Percentiles rank a stretch among this genome's conserved stretches.
phyloP scores from a whole-genome alignment of 306 rosid genomes.

The Sindora glabra region DNA sequence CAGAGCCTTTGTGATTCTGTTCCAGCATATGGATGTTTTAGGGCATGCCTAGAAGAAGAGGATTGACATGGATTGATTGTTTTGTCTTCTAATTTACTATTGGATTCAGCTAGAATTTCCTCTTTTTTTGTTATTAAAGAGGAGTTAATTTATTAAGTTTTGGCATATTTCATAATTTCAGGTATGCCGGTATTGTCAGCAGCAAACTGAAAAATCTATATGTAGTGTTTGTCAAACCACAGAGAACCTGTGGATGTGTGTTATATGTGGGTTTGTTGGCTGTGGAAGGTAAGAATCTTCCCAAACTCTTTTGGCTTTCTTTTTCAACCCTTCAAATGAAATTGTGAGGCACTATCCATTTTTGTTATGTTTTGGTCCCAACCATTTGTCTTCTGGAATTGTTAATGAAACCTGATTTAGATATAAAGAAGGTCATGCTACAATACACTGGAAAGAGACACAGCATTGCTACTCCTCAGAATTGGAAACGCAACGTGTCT shows the following conservation, averaged over 20 bases:
- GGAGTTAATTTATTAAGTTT: background rate
- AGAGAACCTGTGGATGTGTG: conserved; percentile 95
- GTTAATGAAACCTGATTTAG: conserved; percentile 28
- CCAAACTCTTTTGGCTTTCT: background rate
- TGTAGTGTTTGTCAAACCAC: conserved; percentile 87
- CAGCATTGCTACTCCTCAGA: conserved; percentile 93
- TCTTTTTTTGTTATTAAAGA: too few relatives aligned
- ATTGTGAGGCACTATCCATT: too few relatives aligned
- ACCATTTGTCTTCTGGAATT: conserved; percentile 1
- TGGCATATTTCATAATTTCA: conserved; percentile 15
- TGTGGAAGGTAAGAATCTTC: conserved; percentile 68
- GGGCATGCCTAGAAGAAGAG: background rate
- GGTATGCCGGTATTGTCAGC: conserved; percentile 97
- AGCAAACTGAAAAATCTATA: conserved; percentile 86
- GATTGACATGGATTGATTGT: background rate
- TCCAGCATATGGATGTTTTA: background rate
- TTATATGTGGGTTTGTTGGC: conserved; percentile 94
- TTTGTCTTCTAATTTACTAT: conserved; percentile 4
- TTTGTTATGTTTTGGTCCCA: background rate
- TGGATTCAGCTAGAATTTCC: background rate
- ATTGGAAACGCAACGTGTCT: conserved; percentile 85
- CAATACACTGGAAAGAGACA: conserved; percentile 89
- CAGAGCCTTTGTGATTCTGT: background rate
- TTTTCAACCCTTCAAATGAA: too few relatives aligned
- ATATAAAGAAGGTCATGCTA: conserved; percentile 90